phyloP scores from a whole-genome alignment of 1,284 basidiomycete species.

The Ustilago trichophora region DNA sequence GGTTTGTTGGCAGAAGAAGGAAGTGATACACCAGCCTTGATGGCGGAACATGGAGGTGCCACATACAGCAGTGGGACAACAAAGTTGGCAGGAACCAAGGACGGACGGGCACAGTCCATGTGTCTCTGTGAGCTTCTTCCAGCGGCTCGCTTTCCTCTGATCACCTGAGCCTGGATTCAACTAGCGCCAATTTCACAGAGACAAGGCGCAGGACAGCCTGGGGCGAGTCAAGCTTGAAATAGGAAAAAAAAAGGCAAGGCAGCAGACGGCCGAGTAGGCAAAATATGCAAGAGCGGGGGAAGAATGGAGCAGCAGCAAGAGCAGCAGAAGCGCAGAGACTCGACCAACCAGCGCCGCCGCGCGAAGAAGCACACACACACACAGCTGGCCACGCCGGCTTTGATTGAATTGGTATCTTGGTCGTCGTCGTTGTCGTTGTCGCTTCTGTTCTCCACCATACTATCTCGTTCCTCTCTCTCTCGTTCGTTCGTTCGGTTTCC shows the following conservation, averaged over 20 bases:
- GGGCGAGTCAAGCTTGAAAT: slow-evolving; percentile 3
- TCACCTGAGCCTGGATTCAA: not conserved
- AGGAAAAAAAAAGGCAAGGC: not conserved
- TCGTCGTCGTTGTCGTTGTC: slow-evolving; percentile 8
- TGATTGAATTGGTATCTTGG: slow-evolving; percentile 4
- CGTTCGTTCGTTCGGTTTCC: slow-evolving; percentile 8
- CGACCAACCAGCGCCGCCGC: slow-evolving; percentile 2
- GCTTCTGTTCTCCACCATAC: slow-evolving; percentile 5
- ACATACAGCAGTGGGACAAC: too few species aligned
- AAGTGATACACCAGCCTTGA: too few species aligned
- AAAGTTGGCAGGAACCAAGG: too few species aligned
- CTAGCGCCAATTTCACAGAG: too few species aligned
- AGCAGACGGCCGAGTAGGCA: slow-evolving; percentile 28
- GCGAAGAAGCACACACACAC: slow-evolving; percentile 22
- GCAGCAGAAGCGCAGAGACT: not conserved
- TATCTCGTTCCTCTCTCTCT: slow-evolving; percentile 5
- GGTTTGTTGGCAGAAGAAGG: too few species aligned
- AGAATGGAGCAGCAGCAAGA: slow-evolving; percentile 5
- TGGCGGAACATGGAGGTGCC: too few species aligned
- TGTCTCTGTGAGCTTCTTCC: slow-evolving; percentile 11
- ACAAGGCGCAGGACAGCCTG: slow-evolving; percentile 12
- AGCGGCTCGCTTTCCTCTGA: too few species aligned
- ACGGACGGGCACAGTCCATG: too few species aligned
- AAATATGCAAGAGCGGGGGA: slow-evolving; percentile 1
- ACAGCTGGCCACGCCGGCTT: slow-evolving; percentile 1